phyloP scores from a whole-genome alignment of 768 basidiomycete species.

The Hortiboletus campestris region DNA sequence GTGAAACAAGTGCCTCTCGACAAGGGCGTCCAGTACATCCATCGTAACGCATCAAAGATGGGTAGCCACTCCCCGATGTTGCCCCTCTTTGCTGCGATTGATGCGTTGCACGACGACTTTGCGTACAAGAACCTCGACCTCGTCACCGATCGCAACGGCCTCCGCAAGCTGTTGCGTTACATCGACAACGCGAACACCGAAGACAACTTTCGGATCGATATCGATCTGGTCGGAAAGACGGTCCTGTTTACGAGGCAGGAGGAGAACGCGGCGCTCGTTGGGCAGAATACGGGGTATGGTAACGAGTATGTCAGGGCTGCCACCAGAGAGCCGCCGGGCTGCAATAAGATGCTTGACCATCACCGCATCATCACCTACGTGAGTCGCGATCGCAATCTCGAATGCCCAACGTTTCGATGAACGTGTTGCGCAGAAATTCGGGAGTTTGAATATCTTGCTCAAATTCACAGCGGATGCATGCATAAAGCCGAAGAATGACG shows the following conservation, averaged over 20 bases:
- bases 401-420: not conserved
- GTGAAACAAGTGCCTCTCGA: constrained; percentile 60
- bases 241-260: constrained; percentile 60
- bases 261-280: constrained; percentile 27
- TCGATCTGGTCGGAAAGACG: constrained; percentile 60
- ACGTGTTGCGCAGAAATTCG: constrained; percentile 44
- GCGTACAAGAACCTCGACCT: constrained; percentile 38
- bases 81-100: constrained; percentile 61
- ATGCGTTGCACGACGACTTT: constrained; percentile 34
- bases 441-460: constrained; percentile 56
- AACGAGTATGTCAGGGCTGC: constrained; percentile 60
- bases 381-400: constrained; percentile 23
- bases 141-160: constrained; percentile 63
- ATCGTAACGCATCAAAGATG: constrained; percentile 56
- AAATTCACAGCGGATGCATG: constrained; percentile 55
- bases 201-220: constrained; percentile 64
- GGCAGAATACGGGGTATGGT: constrained; percentile 46
- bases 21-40: constrained; percentile 44
- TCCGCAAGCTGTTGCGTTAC: constrained; percentile 65
- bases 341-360: constrained; percentile 53
- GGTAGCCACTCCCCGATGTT: constrained; percentile 39
- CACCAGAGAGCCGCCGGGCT: constrained; percentile 47
- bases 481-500: constrained; percentile 15
- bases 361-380: constrained; percentile 65
- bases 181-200: constrained; percentile 16